These are phyloP conservation scores for Arachis monticola DNA, from an alignment of 331 rosid genomes.

Conservation along the genomic window DNA sequence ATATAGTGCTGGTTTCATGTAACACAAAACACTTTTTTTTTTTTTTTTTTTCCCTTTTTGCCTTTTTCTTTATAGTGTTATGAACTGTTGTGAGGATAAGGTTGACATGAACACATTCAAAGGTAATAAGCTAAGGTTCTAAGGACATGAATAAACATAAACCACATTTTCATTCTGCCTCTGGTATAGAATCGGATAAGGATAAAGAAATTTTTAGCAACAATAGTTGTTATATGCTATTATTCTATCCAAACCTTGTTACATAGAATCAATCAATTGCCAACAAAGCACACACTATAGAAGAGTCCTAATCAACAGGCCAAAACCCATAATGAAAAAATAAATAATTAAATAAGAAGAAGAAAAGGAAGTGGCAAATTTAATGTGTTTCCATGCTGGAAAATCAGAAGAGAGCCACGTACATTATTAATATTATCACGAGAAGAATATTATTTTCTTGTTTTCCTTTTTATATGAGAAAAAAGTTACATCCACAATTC, in stretches of 20 bases:
- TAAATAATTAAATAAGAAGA: too few relatives aligned
- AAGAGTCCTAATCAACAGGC: slow-evolving; percentile 28
- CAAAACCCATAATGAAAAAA: slow-evolving; percentile 6
- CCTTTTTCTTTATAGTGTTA: background rate
- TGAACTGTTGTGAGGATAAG: slow-evolving; percentile 21
- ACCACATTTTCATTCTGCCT: slow-evolving; percentile 11
- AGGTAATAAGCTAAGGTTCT: background rate
- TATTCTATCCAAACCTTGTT: slow-evolving; percentile 8
- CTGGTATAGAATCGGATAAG: slow-evolving; percentile 31
- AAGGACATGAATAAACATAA: slow-evolving; percentile 33
- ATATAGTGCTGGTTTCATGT: background rate
- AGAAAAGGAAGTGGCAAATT: background rate
- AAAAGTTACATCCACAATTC: background rate
- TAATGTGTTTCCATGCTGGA: background rate
- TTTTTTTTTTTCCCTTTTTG: background rate
- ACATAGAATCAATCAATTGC: slow-evolving; percentile 3
- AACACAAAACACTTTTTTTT: background rate
- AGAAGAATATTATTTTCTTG: background rate
- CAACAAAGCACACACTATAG: background rate
- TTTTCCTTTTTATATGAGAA: too few relatives aligned
- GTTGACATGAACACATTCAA: background rate
- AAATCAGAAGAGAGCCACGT: background rate
- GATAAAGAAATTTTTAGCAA: background rate
- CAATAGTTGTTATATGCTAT: background rate
- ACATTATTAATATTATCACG: background rate